Conservation (phyloP, 352 stramenopile genomes). For the Phytophthora europaea region DNA sequence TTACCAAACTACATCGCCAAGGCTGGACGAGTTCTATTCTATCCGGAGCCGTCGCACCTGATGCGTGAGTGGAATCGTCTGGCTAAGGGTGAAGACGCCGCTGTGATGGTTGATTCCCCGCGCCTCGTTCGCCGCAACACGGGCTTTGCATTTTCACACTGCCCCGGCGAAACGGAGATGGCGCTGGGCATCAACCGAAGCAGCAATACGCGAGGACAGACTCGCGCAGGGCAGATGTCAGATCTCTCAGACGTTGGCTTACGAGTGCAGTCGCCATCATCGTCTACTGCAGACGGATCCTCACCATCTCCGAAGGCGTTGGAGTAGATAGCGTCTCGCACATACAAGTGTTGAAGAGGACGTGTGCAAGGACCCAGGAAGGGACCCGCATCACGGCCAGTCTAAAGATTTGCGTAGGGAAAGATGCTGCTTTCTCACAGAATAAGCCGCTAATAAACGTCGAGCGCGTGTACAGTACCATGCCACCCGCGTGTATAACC, state of each 20-base stretch:
- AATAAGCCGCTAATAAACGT: conserved; percentile 33
- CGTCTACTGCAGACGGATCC: conserved; percentile 70
- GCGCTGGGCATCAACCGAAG: conserved; percentile 56
- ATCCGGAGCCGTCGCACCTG: conserved; percentile 88
- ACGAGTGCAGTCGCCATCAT: conserved; percentile 51
- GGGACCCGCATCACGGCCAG: not conserved
- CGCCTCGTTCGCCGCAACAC: conserved; percentile 87
- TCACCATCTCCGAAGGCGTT: conserved; percentile 51
- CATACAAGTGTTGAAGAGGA: conserved; percentile 11
- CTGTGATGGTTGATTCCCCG: conserved; percentile 67
- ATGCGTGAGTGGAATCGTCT: conserved; percentile 93
- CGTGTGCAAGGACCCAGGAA: conserved; percentile 10
- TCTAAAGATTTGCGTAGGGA: conserved; percentile 21
- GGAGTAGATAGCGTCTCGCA: conserved; percentile 21
- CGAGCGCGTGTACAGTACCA: conserved; percentile 35
- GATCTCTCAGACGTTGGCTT: conserved; percentile 41
- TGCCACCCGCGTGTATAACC: conserved; percentile 16
- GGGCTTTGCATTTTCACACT: conserved; percentile 90
- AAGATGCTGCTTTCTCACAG: conserved; percentile 29
- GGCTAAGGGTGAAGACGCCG: conserved; percentile 78
- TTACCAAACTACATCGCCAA: conserved; percentile 91
- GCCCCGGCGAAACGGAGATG: conserved; percentile 81
- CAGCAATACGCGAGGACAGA: conserved; percentile 28
- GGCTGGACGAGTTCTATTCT: conserved; percentile 87
- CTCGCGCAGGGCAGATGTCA: conserved; percentile 37